Evolutionary conservation across 495 filamentous ascomycete species (phyloP).

Genomic region (Choiromyces venosus): DNA sequence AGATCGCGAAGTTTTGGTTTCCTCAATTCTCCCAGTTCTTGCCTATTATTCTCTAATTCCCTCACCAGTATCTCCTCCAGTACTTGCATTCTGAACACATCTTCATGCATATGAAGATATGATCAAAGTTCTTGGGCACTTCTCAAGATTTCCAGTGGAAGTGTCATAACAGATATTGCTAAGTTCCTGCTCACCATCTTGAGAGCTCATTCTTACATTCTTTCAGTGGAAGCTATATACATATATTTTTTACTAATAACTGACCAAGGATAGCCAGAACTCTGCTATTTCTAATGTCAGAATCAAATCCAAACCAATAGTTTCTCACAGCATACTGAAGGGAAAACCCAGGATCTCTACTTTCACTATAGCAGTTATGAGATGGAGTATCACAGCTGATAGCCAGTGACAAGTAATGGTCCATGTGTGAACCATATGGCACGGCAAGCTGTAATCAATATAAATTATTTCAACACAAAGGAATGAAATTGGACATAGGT

Average conservation of each 20-base stretch:
- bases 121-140: not conserved
- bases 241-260: not conserved
- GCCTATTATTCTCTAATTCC: not conserved
- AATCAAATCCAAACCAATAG: not conserved
- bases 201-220: too few species aligned
- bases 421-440: too few species aligned
- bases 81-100: not conserved
- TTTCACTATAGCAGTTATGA: not conserved
- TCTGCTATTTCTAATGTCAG: not conserved
- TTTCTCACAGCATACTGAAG: not conserved
- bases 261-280: not conserved
- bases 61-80: not conserved
- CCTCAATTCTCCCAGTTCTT: not conserved
- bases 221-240: too few species aligned
- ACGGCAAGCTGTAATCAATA: too few species aligned
- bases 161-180: not conserved
- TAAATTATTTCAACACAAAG: too few species aligned
- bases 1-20: too few species aligned
- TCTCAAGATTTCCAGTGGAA: not conserved
- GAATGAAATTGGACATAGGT: too few species aligned
- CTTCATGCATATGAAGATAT: not conserved
- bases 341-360: not conserved
- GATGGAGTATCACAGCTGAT: not conserved
- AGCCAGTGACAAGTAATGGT: too few species aligned
- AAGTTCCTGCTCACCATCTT: not conserved